Percentiles rank a stretch among this genome's conserved stretches.
phyloP scores from a whole-genome alignment of 805 yeast genomes.

The Starmerella cellae region DNA sequence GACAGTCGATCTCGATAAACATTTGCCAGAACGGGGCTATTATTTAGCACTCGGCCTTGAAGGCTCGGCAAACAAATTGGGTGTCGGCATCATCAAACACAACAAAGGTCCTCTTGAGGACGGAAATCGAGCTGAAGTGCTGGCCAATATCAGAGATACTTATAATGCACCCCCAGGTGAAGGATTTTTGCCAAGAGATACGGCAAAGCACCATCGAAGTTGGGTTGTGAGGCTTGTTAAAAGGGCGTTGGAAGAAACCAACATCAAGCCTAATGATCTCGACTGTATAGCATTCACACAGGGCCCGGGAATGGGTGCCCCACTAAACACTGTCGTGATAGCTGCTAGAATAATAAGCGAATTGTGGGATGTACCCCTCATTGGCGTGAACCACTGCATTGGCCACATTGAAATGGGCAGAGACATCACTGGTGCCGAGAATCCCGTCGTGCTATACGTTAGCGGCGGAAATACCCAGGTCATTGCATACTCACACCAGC shows the following conservation, averaged over 20 bases:
- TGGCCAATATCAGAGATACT: slow-evolving; percentile 89
- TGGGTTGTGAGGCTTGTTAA: slow-evolving; percentile 78
- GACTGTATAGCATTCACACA: slow-evolving; percentile 76
- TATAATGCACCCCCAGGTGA: slow-evolving; percentile 96
- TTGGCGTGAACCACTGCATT: slow-evolving; percentile 94
- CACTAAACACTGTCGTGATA: slow-evolving; percentile 79
- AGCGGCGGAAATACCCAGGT: slow-evolving; percentile 98
- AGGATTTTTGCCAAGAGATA: slow-evolving; percentile 91
- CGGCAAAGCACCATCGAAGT: slow-evolving; percentile 90
- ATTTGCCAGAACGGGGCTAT: slow-evolving; percentile 33
- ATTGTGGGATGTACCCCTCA: slow-evolving; percentile 69
- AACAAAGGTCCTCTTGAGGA: slow-evolving; percentile 43
- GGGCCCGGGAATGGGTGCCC: slow-evolving; percentile 99
- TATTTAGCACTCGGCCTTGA: slow-evolving; percentile 75
- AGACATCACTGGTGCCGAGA: slow-evolving; percentile 93
- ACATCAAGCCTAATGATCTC: slow-evolving; percentile 30
- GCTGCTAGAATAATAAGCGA: slow-evolving; percentile 79
- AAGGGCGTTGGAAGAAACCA: slow-evolving; percentile 50
- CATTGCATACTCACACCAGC: slow-evolving; percentile 85
- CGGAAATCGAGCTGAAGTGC: slow-evolving; percentile 54
- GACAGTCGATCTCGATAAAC: slow-evolving; percentile 38
- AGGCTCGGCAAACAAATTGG: slow-evolving; percentile 94
- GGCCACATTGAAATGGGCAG: slow-evolving; percentile 99
- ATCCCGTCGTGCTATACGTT: slow-evolving; percentile 92
- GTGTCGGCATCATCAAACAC: slow-evolving; percentile 83